phyloP scores from a whole-genome alignment of 306 rosid genomes.

The Lotus japonicus region DNA sequence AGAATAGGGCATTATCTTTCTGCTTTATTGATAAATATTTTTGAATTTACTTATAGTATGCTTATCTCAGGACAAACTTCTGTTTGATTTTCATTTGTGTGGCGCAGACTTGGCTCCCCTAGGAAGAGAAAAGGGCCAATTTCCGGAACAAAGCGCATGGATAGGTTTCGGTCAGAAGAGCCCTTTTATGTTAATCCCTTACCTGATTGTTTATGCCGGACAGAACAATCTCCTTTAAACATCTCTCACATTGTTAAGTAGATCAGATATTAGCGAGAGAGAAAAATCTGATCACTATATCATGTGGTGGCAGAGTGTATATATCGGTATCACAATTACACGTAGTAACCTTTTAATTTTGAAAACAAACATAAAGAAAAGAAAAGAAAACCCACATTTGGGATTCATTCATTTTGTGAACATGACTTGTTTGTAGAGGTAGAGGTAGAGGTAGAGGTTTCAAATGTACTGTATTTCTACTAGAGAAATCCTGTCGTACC shows the following conservation, averaged over 20 bases:
- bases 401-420: slow-evolving; percentile 27
- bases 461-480: not conserved
- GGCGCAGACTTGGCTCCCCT: slow-evolving; percentile 76
- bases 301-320: slow-evolving; percentile 26
- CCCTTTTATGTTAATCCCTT: slow-evolving; percentile 75
- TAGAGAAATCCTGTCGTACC: not conserved
- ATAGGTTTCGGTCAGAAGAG: slow-evolving; percentile 90
- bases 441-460: slow-evolving; percentile 21
- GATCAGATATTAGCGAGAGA: not conserved
- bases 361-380: not conserved
- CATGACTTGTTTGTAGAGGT: slow-evolving; percentile 7
- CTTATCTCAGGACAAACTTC: not conserved
- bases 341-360: not conserved
- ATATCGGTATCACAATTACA: slow-evolving; percentile 12
- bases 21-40: not conserved
- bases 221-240: slow-evolving; percentile 30
- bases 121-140: slow-evolving; percentile 90
- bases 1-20: not conserved
- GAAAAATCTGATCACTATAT: too few species aligned
- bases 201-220: slow-evolving; percentile 81
- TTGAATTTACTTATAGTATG: not conserved
- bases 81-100: not conserved
- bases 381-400: not conserved
- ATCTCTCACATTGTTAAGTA: slow-evolving; percentile 24
- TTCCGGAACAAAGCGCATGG: slow-evolving; percentile 78